Evolutionary conservation across 306 rosid species (phyloP).

Genomic region (Rubus parviflorus): DNA sequence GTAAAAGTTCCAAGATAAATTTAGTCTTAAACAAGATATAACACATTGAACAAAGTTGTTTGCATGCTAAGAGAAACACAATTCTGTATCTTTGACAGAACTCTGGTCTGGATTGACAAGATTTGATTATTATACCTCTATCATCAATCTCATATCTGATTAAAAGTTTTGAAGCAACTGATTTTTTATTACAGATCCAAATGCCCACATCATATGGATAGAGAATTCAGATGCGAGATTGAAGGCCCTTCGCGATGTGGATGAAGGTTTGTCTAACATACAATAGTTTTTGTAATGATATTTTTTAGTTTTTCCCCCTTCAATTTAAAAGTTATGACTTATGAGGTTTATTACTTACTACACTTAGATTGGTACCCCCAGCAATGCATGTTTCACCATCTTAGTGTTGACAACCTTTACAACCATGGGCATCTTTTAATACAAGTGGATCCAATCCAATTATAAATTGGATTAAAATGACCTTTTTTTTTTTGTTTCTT

Average conservation of each 20-base stretch:
- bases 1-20: neutral
- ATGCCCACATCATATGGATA: constrained; percentile 86
- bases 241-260: constrained; percentile 73
- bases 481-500: neutral
- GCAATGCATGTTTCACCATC: neutral
- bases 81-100: neutral
- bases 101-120: neutral
- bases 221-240: constrained; percentile 68
- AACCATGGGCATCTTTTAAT: neutral
- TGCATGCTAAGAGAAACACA: neutral
- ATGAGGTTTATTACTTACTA: too few species aligned
- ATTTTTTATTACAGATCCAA: constrained; percentile 70
- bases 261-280: constrained; percentile 50
- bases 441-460: neutral
- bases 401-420: neutral
- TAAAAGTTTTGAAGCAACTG: neutral
- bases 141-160: constrained; percentile 8
- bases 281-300: neutral
- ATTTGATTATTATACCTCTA: neutral
- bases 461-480: neutral
- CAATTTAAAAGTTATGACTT: neutral
- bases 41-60: neutral
- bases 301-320: neutral
- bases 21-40: neutral
- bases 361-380: neutral